These are phyloP conservation scores for Skeletonema menzelii DNA, from an alignment of 108 stramenopile species.

Conservation along the genomic window DNA sequence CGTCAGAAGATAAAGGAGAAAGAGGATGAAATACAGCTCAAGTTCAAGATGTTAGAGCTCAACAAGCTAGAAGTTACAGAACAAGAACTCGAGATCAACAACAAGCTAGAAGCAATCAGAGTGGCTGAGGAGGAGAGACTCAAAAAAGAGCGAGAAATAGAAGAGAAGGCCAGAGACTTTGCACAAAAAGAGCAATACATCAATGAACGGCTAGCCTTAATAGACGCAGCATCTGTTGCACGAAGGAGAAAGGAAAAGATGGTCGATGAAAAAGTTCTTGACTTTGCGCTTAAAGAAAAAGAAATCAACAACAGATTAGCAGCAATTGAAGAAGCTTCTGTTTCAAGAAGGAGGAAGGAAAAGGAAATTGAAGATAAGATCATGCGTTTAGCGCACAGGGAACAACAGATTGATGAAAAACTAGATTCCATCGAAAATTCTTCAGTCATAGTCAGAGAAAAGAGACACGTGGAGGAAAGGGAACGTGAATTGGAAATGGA, in stretches of 20 bases:
- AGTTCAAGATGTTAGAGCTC: not conserved
- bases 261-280: not conserved
- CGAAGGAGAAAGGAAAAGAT: not conserved
- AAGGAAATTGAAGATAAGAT: not conserved
- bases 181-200: not conserved
- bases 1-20: not conserved
- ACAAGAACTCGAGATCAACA: not conserved
- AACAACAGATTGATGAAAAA: not conserved
- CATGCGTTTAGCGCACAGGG: not conserved
- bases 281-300: not conserved
- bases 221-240: not conserved
- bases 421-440: not conserved
- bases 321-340: not conserved
- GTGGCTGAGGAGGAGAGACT: not conserved
- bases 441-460: not conserved
- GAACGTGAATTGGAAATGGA: not conserved
- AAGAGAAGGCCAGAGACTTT: not conserved
- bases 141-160: not conserved
- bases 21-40: not conserved
- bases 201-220: not conserved
- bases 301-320: not conserved
- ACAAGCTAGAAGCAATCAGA: not conserved
- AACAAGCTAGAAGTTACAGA: not conserved
- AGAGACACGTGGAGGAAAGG: not conserved
- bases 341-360: not conserved